Conservation (phyloP, 805 yeast genomes). For the Jamesozyma lodderae region DNA sequence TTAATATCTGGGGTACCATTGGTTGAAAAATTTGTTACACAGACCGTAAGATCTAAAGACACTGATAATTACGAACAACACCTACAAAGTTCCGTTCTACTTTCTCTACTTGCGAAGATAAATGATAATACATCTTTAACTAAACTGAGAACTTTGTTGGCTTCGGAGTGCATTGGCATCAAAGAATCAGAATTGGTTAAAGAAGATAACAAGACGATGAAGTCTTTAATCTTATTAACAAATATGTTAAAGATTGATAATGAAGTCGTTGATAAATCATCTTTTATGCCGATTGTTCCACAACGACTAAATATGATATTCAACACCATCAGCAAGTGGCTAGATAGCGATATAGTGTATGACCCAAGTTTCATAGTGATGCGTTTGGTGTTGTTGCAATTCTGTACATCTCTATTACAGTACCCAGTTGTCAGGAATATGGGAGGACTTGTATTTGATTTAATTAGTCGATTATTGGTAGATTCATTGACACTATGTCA, state of each 20-base stretch:
- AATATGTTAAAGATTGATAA: constrained; percentile 28
- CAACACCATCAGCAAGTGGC: constrained; percentile 45
- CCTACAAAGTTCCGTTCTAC: constrained; percentile 28
- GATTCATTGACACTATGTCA: constrained; percentile 26
- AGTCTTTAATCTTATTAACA: constrained; percentile 36
- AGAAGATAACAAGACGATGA: constrained; percentile 35
- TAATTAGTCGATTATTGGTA: constrained; percentile 36
- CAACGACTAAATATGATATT: constrained; percentile 60
- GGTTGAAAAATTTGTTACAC: constrained; percentile 30
- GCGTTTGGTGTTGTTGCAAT: constrained; percentile 43
- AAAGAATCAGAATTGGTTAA: constrained; percentile 34
- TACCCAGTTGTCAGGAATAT: constrained; percentile 33
- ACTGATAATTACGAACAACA: constrained; percentile 26
- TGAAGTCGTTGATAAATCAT: constrained; percentile 10
- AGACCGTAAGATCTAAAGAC: constrained; percentile 24
- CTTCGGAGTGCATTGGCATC: constrained; percentile 56
- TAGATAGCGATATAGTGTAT: constrained; percentile 53
- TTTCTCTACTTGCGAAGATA: constrained; percentile 31
- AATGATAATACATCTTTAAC: constrained; percentile 33
- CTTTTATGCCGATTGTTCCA: constrained; percentile 42
- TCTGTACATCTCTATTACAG: constrained; percentile 28
- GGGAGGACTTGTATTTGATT: constrained; percentile 34
- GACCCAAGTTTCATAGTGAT: constrained; percentile 44
- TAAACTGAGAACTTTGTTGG: constrained; percentile 48
- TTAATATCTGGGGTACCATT: constrained; percentile 21